These are phyloP conservation scores for Nicotiana attenuata DNA, from an alignment of 257 asterid species.

Conservation along the genomic window DNA sequence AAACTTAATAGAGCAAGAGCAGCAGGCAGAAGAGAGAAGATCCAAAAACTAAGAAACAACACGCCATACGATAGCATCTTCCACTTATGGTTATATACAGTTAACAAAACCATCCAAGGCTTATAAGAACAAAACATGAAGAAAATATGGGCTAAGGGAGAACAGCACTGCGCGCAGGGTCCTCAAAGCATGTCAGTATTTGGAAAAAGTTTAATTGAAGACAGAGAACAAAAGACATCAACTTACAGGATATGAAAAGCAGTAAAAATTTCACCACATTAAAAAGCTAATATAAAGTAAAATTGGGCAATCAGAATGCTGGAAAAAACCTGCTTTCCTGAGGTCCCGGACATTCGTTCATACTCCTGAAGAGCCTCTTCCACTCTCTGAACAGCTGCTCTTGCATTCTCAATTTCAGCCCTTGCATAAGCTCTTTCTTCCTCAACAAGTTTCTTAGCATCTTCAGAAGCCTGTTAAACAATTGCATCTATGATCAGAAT, in stretches of 20 bases:
- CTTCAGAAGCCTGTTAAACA: slow-evolving; percentile 81
- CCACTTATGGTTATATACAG: not conserved
- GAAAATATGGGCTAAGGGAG: not conserved
- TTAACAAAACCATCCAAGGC: not conserved
- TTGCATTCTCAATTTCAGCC: slow-evolving; percentile 90
- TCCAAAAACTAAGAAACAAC: not conserved
- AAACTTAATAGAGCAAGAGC: not conserved
- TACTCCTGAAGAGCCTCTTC: slow-evolving; percentile 97
- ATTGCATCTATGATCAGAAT: not conserved
- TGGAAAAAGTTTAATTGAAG: not conserved
- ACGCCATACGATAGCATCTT: not conserved
- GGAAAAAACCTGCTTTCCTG: slow-evolving; percentile 74
- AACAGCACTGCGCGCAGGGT: not conserved
- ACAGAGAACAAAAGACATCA: not conserved
- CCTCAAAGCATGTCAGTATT: not conserved
- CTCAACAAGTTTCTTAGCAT: slow-evolving; percentile 86
- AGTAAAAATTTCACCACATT: not conserved
- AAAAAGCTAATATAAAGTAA: not conserved
- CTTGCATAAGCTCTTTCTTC: slow-evolving; percentile 91
- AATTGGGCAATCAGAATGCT: slow-evolving; percentile 13
- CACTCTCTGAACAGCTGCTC: slow-evolving; percentile 95
- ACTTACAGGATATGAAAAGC: not conserved
- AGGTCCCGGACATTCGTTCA: slow-evolving; percentile 70
- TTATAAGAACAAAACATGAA: not conserved
- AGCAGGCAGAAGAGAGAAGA: not conserved